Evolutionary conservation across 106 monocot species (phyloP), one percentile per base, ranked within the genome.

Genomic region (Phalaenopsis aphrodite): DNA sequence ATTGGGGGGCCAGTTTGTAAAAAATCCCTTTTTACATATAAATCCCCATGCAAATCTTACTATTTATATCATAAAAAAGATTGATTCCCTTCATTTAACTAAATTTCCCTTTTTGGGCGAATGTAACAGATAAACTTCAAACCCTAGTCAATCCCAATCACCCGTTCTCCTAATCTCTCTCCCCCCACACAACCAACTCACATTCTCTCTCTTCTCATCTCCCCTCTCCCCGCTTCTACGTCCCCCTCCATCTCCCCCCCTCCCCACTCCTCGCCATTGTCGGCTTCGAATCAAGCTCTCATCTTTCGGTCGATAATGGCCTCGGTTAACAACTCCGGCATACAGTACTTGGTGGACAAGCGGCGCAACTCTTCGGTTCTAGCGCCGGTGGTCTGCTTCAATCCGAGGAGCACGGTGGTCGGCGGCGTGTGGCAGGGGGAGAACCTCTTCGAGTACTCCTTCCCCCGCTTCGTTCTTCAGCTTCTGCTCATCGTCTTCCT

Each of bases 391-490:
- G 66, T 45, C 55, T 83, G 83, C 77, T 72, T 42, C 41, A 23
- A 38, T n/a, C 77, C 77, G 6, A 75, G 52, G 41, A 75, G 77
- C 77, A 77, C 67, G 17, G 61, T 77, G 5, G 49, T 71, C 18
- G 24, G 56, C 80, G 85, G 85, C 10, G 4, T 57, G 16, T 88
- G 85, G 82, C 23, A 80, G 18, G 79, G 82, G 21, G 77, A 80
- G 12, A 81, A 78, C 75, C 81, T 84, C 16, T 82, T 87, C 66
- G 38, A 73, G 42, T 57, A 24, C 55, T 49, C 82, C 45, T 75
- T 88, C 55, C 77, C 85, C 9, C 84, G 85, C 30, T 76, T 82
- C 77, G 41, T 88, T 61, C 42, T 83, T 23, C 79, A 88, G 82
- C 43, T 85, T 55, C 67, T 49, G 72, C 72, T 88, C 38, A 72